Evolutionary conservation across 176 grass and related monocot species (phyloP).

Genomic region (Chloris gayana): DNA sequence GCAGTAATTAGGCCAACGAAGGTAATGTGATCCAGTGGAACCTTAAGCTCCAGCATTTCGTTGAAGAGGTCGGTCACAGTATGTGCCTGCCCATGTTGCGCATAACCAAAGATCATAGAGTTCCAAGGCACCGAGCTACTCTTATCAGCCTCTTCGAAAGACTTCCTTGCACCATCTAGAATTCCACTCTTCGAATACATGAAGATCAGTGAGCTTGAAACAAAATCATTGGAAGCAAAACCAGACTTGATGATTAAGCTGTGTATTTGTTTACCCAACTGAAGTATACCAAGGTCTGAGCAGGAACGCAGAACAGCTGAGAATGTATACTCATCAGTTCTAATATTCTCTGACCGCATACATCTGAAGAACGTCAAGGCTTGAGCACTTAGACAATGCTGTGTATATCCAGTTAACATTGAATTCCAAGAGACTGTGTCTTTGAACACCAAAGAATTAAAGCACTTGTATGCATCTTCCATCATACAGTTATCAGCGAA

Average conservation of each 20-base stretch:
- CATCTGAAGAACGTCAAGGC: conserved; percentile 60
- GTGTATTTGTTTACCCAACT: conserved; percentile 65
- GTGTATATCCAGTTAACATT: conserved; percentile 67
- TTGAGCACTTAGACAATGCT: conserved; percentile 45
- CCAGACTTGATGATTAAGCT: conserved; percentile 43
- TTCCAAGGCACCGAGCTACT: conserved; percentile 63
- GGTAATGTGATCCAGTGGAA: conserved; percentile 64
- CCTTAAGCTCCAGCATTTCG: conserved; percentile 45
- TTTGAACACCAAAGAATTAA: conserved; percentile 42
- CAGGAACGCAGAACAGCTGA: conserved; percentile 63
- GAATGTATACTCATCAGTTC: conserved; percentile 53
- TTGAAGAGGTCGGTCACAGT: conserved; percentile 40
- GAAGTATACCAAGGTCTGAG: conserved; percentile 62
- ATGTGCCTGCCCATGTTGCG: conserved; percentile 55
- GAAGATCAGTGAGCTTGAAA: conserved; percentile 63
- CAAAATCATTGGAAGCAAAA: conserved; percentile 61
- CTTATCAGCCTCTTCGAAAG: conserved; percentile 62
- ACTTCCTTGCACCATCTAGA: conserved; percentile 48
- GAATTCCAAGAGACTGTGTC: conserved; percentile 69
- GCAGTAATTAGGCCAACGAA: conserved; percentile 66
- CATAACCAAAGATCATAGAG: conserved; percentile 74
- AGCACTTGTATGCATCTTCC: conserved; percentile 62
- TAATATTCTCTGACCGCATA: conserved; percentile 36
- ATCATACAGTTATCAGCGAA: conserved; percentile 42
- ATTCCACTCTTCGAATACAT: conserved; percentile 75